phyloP scores from a whole-genome alignment of 225 moss, liverwort and hornwort species.

The Sphagnum contortum region DNA sequence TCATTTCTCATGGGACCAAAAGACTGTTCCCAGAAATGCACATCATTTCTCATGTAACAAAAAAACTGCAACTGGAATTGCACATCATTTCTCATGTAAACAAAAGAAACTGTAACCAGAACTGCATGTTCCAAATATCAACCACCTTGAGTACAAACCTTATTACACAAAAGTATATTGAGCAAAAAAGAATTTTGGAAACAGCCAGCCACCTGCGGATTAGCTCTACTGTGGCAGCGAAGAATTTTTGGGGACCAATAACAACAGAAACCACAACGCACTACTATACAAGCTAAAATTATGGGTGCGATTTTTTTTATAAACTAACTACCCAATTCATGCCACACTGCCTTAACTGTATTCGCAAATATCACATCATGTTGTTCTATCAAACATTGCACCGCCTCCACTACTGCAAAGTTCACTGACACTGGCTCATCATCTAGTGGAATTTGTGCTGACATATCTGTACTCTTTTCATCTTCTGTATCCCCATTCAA shows the following conservation, averaged over 20 bases:
- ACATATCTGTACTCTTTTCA: slow-evolving; percentile 18
- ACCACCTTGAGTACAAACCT: slow-evolving; percentile 1
- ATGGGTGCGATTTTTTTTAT: neutral
- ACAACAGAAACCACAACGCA: slow-evolving; percentile 4
- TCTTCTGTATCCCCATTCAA: slow-evolving; percentile 29
- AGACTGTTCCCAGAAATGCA: no score
- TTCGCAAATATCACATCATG: slow-evolving; percentile 56
- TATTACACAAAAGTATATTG: slow-evolving; percentile 1
- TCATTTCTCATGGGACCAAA: no score
- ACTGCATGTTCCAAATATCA: no score
- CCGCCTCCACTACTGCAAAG: slow-evolving; percentile 64
- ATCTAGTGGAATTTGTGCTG: slow-evolving; percentile 63
- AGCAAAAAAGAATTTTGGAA: neutral
- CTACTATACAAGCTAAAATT: slow-evolving; percentile 8
- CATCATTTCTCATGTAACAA: no score
- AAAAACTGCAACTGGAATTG: no score
- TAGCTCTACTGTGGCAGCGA: slow-evolving; percentile 6
- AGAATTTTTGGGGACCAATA: slow-evolving; percentile 11
- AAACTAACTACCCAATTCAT: slow-evolving; percentile 5
- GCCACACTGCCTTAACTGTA: slow-evolving; percentile 27
- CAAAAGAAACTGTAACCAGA: no score
- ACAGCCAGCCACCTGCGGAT: slow-evolving; percentile 5
- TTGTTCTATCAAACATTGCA: slow-evolving; percentile 69
- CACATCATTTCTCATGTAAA: no score
- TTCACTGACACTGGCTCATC: slow-evolving; percentile 62